Evolutionary conservation across 768 basidiomycete genomes (phyloP), one percentile per base, ranked within the genome.

Genomic region (Suillus ampliporus): DNA sequence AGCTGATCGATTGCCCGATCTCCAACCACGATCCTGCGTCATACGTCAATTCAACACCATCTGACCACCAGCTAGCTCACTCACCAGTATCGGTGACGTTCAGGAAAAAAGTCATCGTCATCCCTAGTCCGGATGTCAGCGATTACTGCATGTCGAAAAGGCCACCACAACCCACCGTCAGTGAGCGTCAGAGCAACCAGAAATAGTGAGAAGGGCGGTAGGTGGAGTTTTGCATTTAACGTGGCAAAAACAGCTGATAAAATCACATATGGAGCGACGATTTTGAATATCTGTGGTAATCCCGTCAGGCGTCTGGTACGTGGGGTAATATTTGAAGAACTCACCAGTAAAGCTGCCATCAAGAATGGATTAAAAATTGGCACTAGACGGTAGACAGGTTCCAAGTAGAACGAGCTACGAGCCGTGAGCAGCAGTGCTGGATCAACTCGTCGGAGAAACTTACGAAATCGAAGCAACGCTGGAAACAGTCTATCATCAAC

Each of bases 401-500:
- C 92, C 21, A 95, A 82, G 73, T 95, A 95, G 76, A 95, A 95
- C 3, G 91, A 92, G 19, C 86, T 89, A 51, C 34, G 37, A 23
- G 15, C 35, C 57, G 13, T 69, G 58, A 47, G 60, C 5, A 50
- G 58, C 19, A 47, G 46, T 23, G 21, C 38, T 44, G 28, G 21
- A 35, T 51, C 26, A 21, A 6, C 58, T 21, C 11, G 34, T 4
- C 59, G 23, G 59, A 1, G 34, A 19, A 40, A 80, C 89, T 68
- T 66, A 91, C 87, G 92, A 90, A 70, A 94, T 93, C 11, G 90
- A 91, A n/a, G 90, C 89, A 52, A 92, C 87, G 67, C 90, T 94
- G 60, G 31, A 67, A 17, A 57, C 6, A 41, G 31, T 53, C 41
- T 54, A 57, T 60, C 53, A 60, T 21, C 23, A 62, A 40, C 15